Percentiles rank a stretch among this genome's conserved stretches.
Evolutionary conservation across 768 basidiomycete genomes (phyloP).

Genomic region (Pisolithus sp.): DNA sequence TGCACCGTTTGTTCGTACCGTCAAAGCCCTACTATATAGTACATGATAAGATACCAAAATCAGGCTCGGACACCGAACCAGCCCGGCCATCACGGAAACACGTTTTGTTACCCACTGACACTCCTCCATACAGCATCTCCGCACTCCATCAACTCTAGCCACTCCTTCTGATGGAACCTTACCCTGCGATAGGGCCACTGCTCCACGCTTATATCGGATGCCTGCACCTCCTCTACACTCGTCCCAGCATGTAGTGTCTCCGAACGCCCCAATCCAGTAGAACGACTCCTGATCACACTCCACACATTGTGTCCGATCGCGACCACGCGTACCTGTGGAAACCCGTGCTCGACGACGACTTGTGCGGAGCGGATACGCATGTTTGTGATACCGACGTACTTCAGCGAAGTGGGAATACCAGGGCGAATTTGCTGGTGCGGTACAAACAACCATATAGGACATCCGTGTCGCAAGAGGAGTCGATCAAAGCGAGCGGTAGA

Average conservation of each 20-base stretch:
- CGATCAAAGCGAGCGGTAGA: too few relatives aligned
- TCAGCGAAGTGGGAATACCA: slow-evolving; percentile 47
- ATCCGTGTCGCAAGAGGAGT: too few relatives aligned
- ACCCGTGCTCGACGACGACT: slow-evolving; percentile 49
- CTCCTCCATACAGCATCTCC: slow-evolving; percentile 42
- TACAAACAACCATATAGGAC: too few relatives aligned
- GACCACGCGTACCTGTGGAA: slow-evolving; percentile 54
- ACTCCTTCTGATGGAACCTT: slow-evolving; percentile 48
- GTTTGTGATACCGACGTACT: slow-evolving; percentile 52
- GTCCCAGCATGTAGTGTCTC: neutral
- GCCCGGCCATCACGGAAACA: too few relatives aligned
- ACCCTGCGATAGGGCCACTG: slow-evolving; percentile 52
- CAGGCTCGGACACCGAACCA: too few relatives aligned
- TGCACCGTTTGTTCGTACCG: too few relatives aligned
- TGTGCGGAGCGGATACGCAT: slow-evolving; percentile 34
- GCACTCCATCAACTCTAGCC: slow-evolving; percentile 62
- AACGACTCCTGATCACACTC: slow-evolving; percentile 33
- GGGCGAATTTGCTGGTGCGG: slow-evolving; percentile 49
- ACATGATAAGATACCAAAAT: too few relatives aligned
- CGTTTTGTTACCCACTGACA: slow-evolving; percentile 2
- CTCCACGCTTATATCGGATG: slow-evolving; percentile 35
- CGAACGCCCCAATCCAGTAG: neutral
- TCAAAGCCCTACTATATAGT: too few relatives aligned
- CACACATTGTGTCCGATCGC: slow-evolving; percentile 49
- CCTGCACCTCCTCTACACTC: slow-evolving; percentile 16